phyloP scores from a whole-genome alignment of 257 asterid species.

The Salvia hispanica region DNA sequence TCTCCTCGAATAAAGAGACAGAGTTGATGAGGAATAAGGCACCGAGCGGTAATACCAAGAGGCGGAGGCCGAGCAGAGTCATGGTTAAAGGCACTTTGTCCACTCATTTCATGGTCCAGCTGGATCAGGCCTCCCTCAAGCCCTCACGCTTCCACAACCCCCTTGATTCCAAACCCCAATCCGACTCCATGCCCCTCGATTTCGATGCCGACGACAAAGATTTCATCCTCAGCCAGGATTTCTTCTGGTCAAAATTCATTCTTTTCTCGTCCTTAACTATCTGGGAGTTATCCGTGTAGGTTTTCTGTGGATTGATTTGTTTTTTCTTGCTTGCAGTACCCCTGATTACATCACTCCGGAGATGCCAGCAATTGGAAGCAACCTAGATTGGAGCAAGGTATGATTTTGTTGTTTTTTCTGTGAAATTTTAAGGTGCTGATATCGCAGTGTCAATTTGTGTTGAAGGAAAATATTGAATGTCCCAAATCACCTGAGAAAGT shows the following conservation, averaged over 20 bases:
- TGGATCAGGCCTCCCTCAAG: conserved; percentile 50
- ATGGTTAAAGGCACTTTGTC: conserved; percentile 63
- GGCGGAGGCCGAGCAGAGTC: conserved; percentile 13
- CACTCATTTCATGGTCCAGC: conserved; percentile 58
- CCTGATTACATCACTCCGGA: conserved; percentile 96
- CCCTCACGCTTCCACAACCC: conserved; percentile 53
- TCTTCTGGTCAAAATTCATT: conserved; percentile 67
- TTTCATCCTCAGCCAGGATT: conserved; percentile 92
- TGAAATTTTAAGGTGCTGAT: conserved; percentile 21
- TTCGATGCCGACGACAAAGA: conserved; percentile 53
- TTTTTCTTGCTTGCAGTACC: conserved; percentile 49
- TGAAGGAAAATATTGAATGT: conserved; percentile 66
- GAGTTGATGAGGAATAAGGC: conserved; percentile 42
- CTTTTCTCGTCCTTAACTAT: neutral
- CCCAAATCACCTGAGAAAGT: conserved; percentile 83
- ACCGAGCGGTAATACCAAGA: conserved; percentile 33
- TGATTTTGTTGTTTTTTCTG: conserved; percentile 9
- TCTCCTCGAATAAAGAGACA: neutral
- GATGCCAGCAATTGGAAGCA: conserved; percentile 46
- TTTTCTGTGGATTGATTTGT: conserved; percentile 9
- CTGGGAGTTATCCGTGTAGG: neutral
- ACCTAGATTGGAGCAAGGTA: conserved; percentile 53
- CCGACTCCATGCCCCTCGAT: conserved; percentile 39
- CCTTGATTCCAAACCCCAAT: conserved; percentile 47
- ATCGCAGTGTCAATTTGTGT: conserved; percentile 4